These are phyloP conservation scores for Aspergillus novoparasiticus DNA, from an alignment of 2,329 filamentous ascomycete genomes.

Conservation along the genomic window DNA sequence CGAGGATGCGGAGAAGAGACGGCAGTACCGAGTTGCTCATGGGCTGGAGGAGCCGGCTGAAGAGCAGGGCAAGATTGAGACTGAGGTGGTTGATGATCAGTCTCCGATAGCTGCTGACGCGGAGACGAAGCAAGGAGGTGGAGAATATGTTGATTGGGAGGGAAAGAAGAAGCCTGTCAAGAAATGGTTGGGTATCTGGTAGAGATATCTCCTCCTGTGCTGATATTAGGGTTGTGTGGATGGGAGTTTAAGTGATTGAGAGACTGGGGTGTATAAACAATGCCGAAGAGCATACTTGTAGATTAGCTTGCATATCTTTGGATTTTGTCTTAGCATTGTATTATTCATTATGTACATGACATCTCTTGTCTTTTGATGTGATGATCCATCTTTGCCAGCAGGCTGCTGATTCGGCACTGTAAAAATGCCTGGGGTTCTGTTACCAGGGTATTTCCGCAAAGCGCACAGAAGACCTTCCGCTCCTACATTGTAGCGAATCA, in stretches of 20 bases:
- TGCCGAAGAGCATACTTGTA: neutral
- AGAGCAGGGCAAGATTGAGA: conserved; percentile 36
- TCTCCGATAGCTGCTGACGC: conserved; percentile 41
- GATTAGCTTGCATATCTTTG: neutral
- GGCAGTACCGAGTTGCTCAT: conserved; percentile 82
- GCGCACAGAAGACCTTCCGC: neutral
- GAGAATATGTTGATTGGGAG: conserved; percentile 38
- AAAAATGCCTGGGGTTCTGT: neutral
- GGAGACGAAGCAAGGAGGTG: conserved; percentile 31
- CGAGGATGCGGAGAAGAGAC: conserved; percentile 86
- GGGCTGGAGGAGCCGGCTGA: conserved; percentile 64
- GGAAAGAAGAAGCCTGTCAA: conserved; percentile 61
- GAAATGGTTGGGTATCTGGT: conserved; percentile 87
- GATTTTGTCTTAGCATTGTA: conserved; percentile 1
- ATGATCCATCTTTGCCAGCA: neutral
- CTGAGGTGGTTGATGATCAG: conserved; percentile 39
- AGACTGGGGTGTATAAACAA: neutral
- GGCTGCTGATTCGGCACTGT: neutral
- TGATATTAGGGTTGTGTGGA: neutral
- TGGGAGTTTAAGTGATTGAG: neutral
- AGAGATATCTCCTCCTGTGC: neutral
- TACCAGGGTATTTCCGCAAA: neutral
- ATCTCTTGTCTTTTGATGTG: conserved; percentile 3
- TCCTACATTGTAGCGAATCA: neutral
- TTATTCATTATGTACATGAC: conserved; percentile 10